Evolutionary conservation across 2,329 filamentous ascomycete genomes (phyloP).

Genomic region (Dryadomyces quercus-mongolicae): DNA sequence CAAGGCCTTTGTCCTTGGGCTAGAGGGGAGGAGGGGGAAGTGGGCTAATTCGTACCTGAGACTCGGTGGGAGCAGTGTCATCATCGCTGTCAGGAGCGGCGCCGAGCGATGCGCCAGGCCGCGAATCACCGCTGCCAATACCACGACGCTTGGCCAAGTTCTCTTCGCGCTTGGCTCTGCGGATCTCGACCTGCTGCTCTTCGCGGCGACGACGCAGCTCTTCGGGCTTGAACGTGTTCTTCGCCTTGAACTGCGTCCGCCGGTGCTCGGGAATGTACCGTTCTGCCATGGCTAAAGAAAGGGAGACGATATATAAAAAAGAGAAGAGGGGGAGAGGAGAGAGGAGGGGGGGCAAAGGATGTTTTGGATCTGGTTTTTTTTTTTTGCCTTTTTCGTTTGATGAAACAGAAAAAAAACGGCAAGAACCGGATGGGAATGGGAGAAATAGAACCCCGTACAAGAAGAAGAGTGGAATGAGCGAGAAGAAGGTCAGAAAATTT

Average conservation of each 20-base stretch:
- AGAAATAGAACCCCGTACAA: neutral
- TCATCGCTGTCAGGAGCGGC: constrained; percentile 94
- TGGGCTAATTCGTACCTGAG: constrained; percentile 57
- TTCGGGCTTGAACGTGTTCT: constrained; percentile 98
- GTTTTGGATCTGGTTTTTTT: neutral
- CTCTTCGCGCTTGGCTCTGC: constrained; percentile 97
- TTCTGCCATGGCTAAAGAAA: constrained; percentile 69
- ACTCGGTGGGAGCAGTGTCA: constrained; percentile 88
- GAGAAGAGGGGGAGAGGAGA: neutral
- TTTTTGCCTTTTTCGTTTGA: constrained; percentile 5
- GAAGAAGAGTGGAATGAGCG: neutral
- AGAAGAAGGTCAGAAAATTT: neutral
- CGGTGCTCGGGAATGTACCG: constrained; percentile 99
- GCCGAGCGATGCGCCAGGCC: constrained; percentile 70
- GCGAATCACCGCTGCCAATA: constrained; percentile 69
- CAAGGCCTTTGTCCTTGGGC: neutral
- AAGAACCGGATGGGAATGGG: neutral
- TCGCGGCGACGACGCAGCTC: constrained; percentile 96
- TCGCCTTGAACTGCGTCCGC: constrained; percentile 98
- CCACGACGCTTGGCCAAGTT: constrained; percentile 97
- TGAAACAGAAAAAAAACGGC: neutral
- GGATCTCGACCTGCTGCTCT: constrained; percentile 98
- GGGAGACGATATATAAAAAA: neutral
- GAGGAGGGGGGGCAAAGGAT: neutral
- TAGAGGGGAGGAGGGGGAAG: neutral